Base-by-base conservation (phyloP, 108 stramenopile genomes). In the Skeletonema tropicum region DNA sequence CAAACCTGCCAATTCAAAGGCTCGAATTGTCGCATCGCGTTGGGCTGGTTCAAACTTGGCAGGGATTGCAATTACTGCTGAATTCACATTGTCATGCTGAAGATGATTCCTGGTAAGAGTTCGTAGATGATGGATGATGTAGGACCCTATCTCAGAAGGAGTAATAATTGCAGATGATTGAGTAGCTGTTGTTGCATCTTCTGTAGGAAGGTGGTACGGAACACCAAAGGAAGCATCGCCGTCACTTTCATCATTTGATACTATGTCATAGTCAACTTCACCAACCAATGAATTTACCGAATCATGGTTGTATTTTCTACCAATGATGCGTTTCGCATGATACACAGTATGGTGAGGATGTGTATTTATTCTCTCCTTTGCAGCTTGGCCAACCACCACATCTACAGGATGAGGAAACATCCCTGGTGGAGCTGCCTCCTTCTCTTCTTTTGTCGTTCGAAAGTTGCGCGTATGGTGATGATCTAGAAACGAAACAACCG, bases 61-160 rank as follows among this genome's bases (percentile, higher is more conserved):
- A 8, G 98, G 98, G 23, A 99, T 97, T 30, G 96, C 95, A 80
- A 99, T 96, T 5, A 99, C 97, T 25, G 96, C 97, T 2, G 85
- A 85, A 68, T 89, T 85, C 38, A 98, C 85, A 79, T 97, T 96
- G 60, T 85, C 81, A 83, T 98, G 97, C 31, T 94, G 92, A 38
- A 98, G 84, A 82, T 91, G 86, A 7, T 67, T 35, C 9, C 87
- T 66, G 1, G 92, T 85, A 14, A 96, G 82, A 57, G 80, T 70
- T 36, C 95, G 73, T 32, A 97, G 83, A 68, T 93, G 87, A 68
- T 84, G 64, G 9, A 95, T 90, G 52, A 95, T 77, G 60, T 92
- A 90, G 1, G 88, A 82, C 5, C 94, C 94, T 5, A 95, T 88
- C 64, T 91, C 88, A 23, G 85, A 70, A 2, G 94, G 94, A 46